These are phyloP conservation scores for Jackrogersella minutella DNA, from an alignment of 495 filamentous ascomycete species.

Conservation along the genomic window DNA sequence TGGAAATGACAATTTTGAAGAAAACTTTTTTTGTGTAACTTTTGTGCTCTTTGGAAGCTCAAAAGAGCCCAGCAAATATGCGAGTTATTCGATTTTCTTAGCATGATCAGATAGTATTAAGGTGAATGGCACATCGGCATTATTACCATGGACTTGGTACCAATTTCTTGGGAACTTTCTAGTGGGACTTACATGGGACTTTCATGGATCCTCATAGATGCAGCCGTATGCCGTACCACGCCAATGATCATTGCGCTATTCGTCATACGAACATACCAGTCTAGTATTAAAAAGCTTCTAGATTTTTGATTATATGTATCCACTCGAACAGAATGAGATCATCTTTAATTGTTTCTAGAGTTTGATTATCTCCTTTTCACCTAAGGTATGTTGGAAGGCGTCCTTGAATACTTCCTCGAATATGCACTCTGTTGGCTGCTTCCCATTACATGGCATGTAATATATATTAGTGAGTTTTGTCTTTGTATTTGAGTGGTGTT, in stretches of 20 bases:
- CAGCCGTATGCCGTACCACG: not conserved
- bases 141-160: conserved; percentile 1
- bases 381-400: too few relatives aligned
- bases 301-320: too few relatives aligned
- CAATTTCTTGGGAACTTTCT: not conserved
- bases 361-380: too few relatives aligned
- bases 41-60: too few relatives aligned
- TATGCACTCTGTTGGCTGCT: not conserved
- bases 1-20: not conserved
- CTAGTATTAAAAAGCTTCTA: too few relatives aligned
- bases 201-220: not conserved
- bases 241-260: conserved; percentile 5
- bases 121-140: not conserved
- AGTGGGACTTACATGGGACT: conserved; percentile 1
- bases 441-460: not conserved
- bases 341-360: too few relatives aligned
- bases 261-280: not conserved
- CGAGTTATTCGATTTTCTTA: not conserved
- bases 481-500: not conserved
- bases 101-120: not conserved
- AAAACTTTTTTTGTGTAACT: too few relatives aligned
- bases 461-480: too few relatives aligned
- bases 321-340: not conserved
- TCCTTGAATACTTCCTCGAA: not conserved
- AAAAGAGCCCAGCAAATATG: too few relatives aligned